These are phyloP conservation scores for Paracoccidioides brasiliensis DNA, from an alignment of 2,329 filamentous ascomycete genomes.

Conservation along the genomic window DNA sequence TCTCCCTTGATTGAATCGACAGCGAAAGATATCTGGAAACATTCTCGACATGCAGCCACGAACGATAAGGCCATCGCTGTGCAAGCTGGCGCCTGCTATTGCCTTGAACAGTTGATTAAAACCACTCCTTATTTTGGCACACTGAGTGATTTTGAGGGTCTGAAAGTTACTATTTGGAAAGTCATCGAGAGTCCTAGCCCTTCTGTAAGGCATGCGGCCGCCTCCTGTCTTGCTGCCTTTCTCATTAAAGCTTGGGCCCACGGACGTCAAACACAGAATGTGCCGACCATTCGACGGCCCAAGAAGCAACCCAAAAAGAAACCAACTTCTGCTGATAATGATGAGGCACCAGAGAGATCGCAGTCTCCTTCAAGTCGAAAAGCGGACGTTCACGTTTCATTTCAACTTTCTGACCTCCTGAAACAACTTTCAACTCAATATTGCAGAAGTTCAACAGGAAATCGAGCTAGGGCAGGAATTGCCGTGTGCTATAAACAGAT, in stretches of 20 bases:
- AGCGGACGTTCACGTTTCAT: conserved; percentile 52
- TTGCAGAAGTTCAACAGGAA: conserved; percentile 61
- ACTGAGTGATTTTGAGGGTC: conserved; percentile 74
- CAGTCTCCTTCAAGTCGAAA: conserved; percentile 42
- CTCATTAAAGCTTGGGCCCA: conserved; percentile 71
- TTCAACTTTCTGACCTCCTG: conserved; percentile 66
- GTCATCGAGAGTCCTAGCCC: conserved; percentile 65
- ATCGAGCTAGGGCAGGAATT: conserved; percentile 67
- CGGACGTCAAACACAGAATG: conserved; percentile 36
- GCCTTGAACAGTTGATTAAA: conserved; percentile 59
- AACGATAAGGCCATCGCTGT: conserved; percentile 75
- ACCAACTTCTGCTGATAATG: conserved; percentile 57
- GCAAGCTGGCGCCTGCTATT: conserved; percentile 64
- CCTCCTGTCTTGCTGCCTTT: conserved; percentile 70
- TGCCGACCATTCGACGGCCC: conserved; percentile 52
- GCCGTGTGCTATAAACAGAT: conserved; percentile 78
- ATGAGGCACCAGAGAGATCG: conserved; percentile 55
- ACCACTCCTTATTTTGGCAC: conserved; percentile 76
- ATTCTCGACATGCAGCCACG: conserved; percentile 61
- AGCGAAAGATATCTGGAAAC: conserved; percentile 89
- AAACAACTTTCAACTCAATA: conserved; percentile 71
- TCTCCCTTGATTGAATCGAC: conserved; percentile 69
- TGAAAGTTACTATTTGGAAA: conserved; percentile 74
- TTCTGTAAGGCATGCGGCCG: conserved; percentile 70
- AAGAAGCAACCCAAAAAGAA: conserved; percentile 61